These are phyloP conservation scores for Hagleromyces aurorensis DNA, from an alignment of 805 yeast species.

Conservation along the genomic window DNA sequence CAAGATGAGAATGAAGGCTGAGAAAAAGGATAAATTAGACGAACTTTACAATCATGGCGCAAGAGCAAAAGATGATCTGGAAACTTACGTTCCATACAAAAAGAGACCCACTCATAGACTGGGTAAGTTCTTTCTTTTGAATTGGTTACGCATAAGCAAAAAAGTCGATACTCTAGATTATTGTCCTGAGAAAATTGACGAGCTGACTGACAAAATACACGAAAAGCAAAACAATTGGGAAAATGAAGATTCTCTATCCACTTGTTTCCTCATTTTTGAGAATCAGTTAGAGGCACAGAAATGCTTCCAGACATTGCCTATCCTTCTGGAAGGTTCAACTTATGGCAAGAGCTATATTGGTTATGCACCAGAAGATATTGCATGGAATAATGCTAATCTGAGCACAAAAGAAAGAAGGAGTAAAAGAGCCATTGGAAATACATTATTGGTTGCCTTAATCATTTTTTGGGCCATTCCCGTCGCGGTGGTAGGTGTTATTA, in stretches of 20 bases:
- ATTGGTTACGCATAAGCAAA: too few species aligned
- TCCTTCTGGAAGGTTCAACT: constrained; percentile 38
- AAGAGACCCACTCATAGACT: constrained; percentile 81
- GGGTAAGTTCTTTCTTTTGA: constrained; percentile 39
- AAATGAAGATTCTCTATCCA: constrained; percentile 45
- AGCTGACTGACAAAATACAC: constrained; percentile 57
- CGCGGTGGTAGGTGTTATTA: constrained; percentile 92
- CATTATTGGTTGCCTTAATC: constrained; percentile 58
- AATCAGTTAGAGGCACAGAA: constrained; percentile 82
- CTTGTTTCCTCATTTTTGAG: constrained; percentile 76
- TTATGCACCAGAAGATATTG: constrained; percentile 69
- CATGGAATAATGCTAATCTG: constrained; percentile 71
- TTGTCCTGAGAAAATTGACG: constrained; percentile 57
- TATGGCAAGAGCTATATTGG: constrained; percentile 46
- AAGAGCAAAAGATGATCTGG: constrained; percentile 47
- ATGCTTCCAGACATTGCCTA: constrained; percentile 77
- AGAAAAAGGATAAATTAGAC: constrained; percentile 46
- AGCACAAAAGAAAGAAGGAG: constrained; percentile 48
- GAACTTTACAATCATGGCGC: constrained; percentile 31
- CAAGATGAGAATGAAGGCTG: constrained; percentile 44
- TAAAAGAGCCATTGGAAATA: constrained; percentile 50
- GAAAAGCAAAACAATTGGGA: constrained; percentile 48
- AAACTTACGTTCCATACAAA: constrained; percentile 56
- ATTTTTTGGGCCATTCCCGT: constrained; percentile 96
- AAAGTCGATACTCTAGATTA: constrained; percentile 81